Base-by-base conservation (phyloP, 441 rosid species). In the Eutrema salsugineum region DNA sequence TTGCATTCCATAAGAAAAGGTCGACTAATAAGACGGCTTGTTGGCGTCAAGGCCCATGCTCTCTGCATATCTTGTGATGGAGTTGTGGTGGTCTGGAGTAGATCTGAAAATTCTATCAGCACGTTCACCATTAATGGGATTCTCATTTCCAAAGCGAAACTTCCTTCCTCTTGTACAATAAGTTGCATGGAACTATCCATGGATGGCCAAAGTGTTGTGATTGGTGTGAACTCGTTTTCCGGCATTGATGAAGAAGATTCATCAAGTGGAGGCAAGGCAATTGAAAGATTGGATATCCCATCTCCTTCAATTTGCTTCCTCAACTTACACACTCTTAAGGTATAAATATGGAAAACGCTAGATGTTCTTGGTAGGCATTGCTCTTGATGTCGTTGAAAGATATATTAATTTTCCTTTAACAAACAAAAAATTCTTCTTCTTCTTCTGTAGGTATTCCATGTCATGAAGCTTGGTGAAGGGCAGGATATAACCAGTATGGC, bases 401-500 rank as follows among this genome's bases (percentile, higher is more conserved):
- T 9, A 63, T 12, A 28, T 28, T 4, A 28, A 28, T 33, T n/a
- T 66, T 28, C 8, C 1, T 1, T 7, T 53, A n/a, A 56, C 50
- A 44, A 54, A 14, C 11, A 2, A 40, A 6, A 54, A 16, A 12
- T n/a, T 35, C 36, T 47, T 6, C 3, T 38, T 33, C 5, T 16
- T 73, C 14, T 78, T 12, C 49, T 79, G 72, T 85, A 93, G 98
- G 84, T 87, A 9, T 86, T 87, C 71, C 96, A 94, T 81, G 85
- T 79, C 49, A 14, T 88, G 64, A 83, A 85, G 80, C 90, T 94
- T 48, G 84, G 74, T 44, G 58, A 84, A 79, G 94, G 85, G 58
- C 96, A 91, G 80, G 85, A 94, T 76, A 88, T 94, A 61, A 87
- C 96, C 24, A 86, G 96, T 43, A 63, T 94, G 84, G 85, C 96